These are phyloP conservation scores for Saraca asoca DNA, from an alignment of 331 rosid genomes.

Conservation along the genomic window DNA sequence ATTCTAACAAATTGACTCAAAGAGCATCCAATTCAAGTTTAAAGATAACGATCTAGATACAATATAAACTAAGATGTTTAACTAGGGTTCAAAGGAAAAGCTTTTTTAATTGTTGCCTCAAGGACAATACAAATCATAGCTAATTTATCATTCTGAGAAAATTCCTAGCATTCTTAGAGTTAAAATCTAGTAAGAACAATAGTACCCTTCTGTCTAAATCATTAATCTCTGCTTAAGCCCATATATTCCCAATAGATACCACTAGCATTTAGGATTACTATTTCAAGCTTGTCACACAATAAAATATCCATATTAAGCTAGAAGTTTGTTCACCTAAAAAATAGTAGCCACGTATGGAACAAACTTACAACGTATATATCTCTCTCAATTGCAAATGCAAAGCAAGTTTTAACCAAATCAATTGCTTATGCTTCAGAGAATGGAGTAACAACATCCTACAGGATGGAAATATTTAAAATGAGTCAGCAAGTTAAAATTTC, in stretches of 20 bases:
- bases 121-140: slow-evolving; percentile 1
- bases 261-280: slow-evolving; percentile 62
- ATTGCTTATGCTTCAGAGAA: slow-evolving; percentile 83
- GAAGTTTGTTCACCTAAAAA: slow-evolving; percentile 46
- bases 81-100: slow-evolving; percentile 30
- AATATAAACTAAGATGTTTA: slow-evolving; percentile 11
- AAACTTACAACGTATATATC: slow-evolving; percentile 86
- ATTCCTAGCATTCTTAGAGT: slow-evolving; percentile 40
- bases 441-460: slow-evolving; percentile 90
- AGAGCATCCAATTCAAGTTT: slow-evolving; percentile 19
- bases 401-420: slow-evolving; percentile 82
- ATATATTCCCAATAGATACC: slow-evolving; percentile 63
- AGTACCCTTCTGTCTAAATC: no score
- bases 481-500: slow-evolving; percentile 14
- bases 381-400: slow-evolving; percentile 93
- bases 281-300: slow-evolving; percentile 67
- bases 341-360: slow-evolving; percentile 23
- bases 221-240: slow-evolving; percentile 80
- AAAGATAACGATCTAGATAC: slow-evolving; percentile 20
- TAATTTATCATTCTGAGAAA: slow-evolving; percentile 7
- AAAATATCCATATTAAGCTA: slow-evolving; percentile 29
- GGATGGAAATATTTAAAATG: slow-evolving; percentile 10
- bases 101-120: slow-evolving; percentile 30
- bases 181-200: slow-evolving; percentile 1
- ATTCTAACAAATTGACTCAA: neutral